phyloP scores from a whole-genome alignment of 495 filamentous ascomycete genomes.

The Aspergillus panamensis region DNA sequence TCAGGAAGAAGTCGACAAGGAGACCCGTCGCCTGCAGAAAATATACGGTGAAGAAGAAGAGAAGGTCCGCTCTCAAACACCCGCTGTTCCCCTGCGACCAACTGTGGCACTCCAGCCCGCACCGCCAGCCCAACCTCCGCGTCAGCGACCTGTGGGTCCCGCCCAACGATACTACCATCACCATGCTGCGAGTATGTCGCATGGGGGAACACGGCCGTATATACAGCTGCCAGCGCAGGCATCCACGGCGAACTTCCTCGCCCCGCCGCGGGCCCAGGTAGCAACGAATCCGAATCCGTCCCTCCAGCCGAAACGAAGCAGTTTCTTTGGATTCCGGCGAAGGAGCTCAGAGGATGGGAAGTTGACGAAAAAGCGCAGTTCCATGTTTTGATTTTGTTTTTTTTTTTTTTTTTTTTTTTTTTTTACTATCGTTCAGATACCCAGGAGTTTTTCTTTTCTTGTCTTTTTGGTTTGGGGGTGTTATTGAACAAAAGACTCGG shows the following conservation, averaged over 20 bases:
- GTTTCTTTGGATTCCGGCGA: conserved; percentile 47
- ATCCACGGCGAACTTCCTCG: conserved; percentile 19
- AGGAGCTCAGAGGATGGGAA: conserved; percentile 34
- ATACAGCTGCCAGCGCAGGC: conserved; percentile 18
- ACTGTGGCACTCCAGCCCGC: conserved; percentile 18
- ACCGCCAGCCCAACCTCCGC: conserved; percentile 5
- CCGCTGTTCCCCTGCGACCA: conserved; percentile 28
- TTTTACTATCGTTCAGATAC: conserved; percentile 4
- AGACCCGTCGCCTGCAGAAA: conserved; percentile 76
- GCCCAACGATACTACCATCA: conserved; percentile 15
- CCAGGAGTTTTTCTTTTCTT: conserved; percentile 16
- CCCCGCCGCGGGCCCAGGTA: conserved; percentile 17
- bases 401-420: not conserved
- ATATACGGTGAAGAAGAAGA: conserved; percentile 62
- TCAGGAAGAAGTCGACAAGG: conserved; percentile 72
- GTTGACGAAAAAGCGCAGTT: conserved; percentile 51
- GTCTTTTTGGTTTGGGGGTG: no score
- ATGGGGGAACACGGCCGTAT: conserved; percentile 27
- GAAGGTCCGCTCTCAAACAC: conserved; percentile 32
- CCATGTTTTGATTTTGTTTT: conserved; percentile 44
- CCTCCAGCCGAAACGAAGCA: conserved; percentile 45
- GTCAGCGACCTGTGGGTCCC: conserved; percentile 9
- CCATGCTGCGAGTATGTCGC: conserved; percentile 16
- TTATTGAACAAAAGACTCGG: not conserved
- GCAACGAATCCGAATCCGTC: conserved; percentile 13